Base-by-base conservation (phyloP, 2,329 filamentous ascomycete species). In the Alternaria postmessia region DNA sequence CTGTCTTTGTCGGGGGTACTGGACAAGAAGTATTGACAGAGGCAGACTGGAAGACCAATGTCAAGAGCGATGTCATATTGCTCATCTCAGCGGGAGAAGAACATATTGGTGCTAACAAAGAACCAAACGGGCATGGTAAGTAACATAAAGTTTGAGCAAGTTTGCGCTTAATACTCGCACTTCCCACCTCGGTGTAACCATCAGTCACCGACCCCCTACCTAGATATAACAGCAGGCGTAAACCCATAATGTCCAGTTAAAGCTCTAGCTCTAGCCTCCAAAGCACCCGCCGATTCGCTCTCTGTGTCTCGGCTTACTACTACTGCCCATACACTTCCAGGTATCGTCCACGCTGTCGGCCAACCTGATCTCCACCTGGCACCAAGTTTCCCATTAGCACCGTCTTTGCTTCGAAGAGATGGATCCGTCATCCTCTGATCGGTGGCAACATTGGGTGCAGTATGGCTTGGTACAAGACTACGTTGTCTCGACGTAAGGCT, bases 361-460 rank as follows among this genome's bases (percentile, higher is more conserved):
- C 77, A 78, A 52, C 77, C 79, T 2, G 76, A 80, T 63, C 59
- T 80, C 1, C 75, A 79, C 39, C 75, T 75, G 7, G 78, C 7
- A 75, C 70, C 12, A 78, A 77, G 51, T 80, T 76, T 20, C 77
- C 78, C 2, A 77, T 80, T 22, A 77, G 77, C 12, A 73, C 75
- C 2, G 75, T 78, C 7, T 79, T 80, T 46, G 71, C 73, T 8
- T 76, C 72, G 0, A 62, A 68, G 32, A 66, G 62, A 59, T 80
- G 76, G 68, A 73, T 80, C 18, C 75, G 80, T 53, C 78, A 76
- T 16, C 76, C 73, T 16, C 64, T 80, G 11, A 79, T 80, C 9
- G 78, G 78, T 3, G 64, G 73, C 5, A 77, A 80, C 43, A 79
- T 80, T 49, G 78, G 77, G 0, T 80, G 77, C 57, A 78, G 77